Base-by-base conservation (phyloP, 257 asterid species). In the Fraxinus pennsylvanica region DNA sequence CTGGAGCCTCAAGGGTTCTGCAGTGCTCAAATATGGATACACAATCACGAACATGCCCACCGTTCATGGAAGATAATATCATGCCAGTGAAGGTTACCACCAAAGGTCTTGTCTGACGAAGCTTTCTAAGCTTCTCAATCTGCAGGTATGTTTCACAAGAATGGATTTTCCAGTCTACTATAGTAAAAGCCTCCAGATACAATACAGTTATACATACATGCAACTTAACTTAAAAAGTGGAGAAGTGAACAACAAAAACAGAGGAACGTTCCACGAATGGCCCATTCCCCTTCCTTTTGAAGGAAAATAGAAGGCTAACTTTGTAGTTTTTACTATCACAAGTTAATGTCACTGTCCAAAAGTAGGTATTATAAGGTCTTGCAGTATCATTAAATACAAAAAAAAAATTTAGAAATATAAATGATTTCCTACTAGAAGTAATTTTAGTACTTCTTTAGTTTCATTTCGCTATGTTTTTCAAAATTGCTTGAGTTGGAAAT, bases 61-160 rank as follows among this genome's bases (percentile, higher is more conserved):
- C 94, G 41, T 91, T 91, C 94, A 95, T 75, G 74, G 97, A 90
- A 57, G 96, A 84, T 81, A 80, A 80, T 84, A 93, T 91, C 96
- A 95, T 88, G 78, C 98, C 99, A 27, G 98, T 89, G 85, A 87
- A 91, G 77, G 96, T 88, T 78, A 90, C 91, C 21, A 87, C 89
- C 87, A 93, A 76, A 74, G 98, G 93, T 86, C 86, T 90, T 30
- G 89, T 78, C 19, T 81, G 81, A 30, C 41, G 83, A 74, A 90
- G 89, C 66, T 66, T 54, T 76, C 79, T 87, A 71, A 93, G 86
- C 87, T 90, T 93, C 86, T 93, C 85, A 68, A 93, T 83, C 99
- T 93, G 90, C 82, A 80, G 73, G 41, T 75, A 76, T 72, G 45
- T 63, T 76, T 45, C 73, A 81, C 59, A 30, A 74, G 75, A 29